A percentile compares a stretch with the other conserved stretches of the same genome.
Conservation (phyloP, 768 basidiomycete genomes). For the Rhodotorula graminis region DNA sequence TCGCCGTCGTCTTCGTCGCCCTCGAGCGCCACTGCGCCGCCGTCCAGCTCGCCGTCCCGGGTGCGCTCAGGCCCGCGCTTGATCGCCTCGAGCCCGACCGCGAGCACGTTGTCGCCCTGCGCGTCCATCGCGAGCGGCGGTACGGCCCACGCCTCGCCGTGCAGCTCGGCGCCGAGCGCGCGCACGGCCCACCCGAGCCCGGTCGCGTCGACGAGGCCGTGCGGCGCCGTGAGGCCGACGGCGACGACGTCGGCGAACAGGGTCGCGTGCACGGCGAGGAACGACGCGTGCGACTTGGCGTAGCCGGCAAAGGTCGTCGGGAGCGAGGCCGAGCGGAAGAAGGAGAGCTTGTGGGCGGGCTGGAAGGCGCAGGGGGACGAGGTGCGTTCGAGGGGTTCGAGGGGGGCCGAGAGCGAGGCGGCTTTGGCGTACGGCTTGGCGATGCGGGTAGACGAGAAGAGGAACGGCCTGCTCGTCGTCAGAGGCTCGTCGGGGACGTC, state of each 20-base stretch:
- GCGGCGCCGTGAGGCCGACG: slow-evolving; percentile 2
- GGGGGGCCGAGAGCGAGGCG: background rate
- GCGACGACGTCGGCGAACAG: slow-evolving; percentile 2
- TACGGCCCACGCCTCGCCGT: background rate
- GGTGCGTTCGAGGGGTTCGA: background rate
- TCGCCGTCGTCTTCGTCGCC: too few relatives aligned
- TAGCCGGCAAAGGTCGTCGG: background rate
- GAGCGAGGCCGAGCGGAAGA: background rate
- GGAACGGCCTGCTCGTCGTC: background rate
- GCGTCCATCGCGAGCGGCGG: background rate
- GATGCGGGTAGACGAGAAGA: background rate
- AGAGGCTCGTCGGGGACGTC: slow-evolving; percentile 1
- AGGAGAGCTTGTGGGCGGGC: background rate
- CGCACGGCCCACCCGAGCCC: background rate
- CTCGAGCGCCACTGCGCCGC: too few relatives aligned
- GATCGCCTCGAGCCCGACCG: background rate
- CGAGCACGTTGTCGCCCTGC: background rate
- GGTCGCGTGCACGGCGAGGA: slow-evolving; percentile 1
- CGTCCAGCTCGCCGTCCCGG: too few relatives aligned
- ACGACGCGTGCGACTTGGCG: background rate
- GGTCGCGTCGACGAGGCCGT: slow-evolving; percentile 6
- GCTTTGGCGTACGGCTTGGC: background rate
- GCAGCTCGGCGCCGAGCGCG: slow-evolving; percentile 3
- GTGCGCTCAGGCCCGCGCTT: too few relatives aligned
- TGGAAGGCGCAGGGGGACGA: background rate